Percentiles rank a stretch among this genome's conserved stretches.
Conservation (phyloP, 2,329 filamentous ascomycete species). For the Leptosphaerulina australis region DNA sequence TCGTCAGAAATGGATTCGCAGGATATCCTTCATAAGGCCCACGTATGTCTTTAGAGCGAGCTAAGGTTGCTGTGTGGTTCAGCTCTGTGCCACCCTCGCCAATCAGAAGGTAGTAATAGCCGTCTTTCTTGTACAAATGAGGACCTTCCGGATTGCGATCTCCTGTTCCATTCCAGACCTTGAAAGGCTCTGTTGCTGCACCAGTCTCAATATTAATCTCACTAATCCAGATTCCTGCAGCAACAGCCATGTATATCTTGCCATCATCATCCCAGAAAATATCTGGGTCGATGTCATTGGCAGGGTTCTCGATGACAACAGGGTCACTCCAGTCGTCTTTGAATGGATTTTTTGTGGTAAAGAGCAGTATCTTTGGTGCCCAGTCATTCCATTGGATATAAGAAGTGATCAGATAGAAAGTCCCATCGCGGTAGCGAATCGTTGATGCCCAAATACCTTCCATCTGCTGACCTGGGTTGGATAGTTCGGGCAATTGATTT, state of each 20-base stretch:
- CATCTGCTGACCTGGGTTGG: conserved; percentile 14
- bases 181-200: conserved; percentile 24
- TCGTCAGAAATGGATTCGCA: conserved; percentile 48
- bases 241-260: conserved; percentile 53
- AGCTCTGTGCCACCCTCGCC: conserved; percentile 46
- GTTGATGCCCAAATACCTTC: conserved; percentile 34
- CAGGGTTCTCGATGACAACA: conserved; percentile 36
- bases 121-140: conserved; percentile 47
- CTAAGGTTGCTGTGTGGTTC: conserved; percentile 45
- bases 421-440: conserved; percentile 30
- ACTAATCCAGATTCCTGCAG: conserved; percentile 35
- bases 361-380: conserved; percentile 16
- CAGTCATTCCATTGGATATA: conserved; percentile 17
- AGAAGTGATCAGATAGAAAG: conserved; percentile 29
- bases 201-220: conserved; percentile 46
- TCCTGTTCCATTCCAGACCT: conserved; percentile 49
- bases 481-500: conserved; percentile 25
- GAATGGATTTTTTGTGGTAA: conserved; percentile 25
- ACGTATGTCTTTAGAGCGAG: conserved; percentile 39
- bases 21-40: conserved; percentile 45
- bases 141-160: conserved; percentile 43
- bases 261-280: conserved; percentile 64
- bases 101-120: conserved; percentile 41
- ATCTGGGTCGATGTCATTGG: conserved; percentile 53
- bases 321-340: conserved; percentile 28